Percentiles rank a stretch among this genome's conserved stretches.
phyloP scores from a whole-genome alignment of 2,329 filamentous ascomycete species.

The Arthrobotrys megalospora region DNA sequence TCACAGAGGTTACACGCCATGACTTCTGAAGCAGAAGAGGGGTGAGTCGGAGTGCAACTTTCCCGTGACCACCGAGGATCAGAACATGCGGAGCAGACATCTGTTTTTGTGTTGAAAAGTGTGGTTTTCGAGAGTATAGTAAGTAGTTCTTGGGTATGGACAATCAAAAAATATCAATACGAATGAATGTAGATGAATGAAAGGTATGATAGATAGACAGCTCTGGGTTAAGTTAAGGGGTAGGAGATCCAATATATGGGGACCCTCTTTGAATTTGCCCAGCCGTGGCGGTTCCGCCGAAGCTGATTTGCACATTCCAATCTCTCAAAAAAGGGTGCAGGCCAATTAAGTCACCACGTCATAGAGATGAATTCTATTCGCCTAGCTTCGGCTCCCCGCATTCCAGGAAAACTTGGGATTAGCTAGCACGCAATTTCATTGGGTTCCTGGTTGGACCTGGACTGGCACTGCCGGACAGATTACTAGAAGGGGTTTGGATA shows the following conservation, averaged over 20 bases:
- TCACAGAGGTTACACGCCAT: slow-evolving; percentile 84
- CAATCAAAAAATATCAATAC: neutral
- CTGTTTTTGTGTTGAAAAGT: slow-evolving; percentile 3
- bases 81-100: slow-evolving; percentile 56
- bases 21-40: slow-evolving; percentile 80
- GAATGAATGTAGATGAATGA: neutral
- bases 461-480: slow-evolving; percentile 3
- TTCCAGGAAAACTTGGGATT: slow-evolving; percentile 17
- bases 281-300: no score
- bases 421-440: slow-evolving; percentile 26
- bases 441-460: slow-evolving; percentile 1
- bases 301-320: slow-evolving; percentile 37
- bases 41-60: slow-evolving; percentile 81
- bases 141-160: neutral
- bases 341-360: slow-evolving; percentile 41
- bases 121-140: neutral
- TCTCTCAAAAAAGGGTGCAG: slow-evolving; percentile 5
- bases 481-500: slow-evolving; percentile 4
- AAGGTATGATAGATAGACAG: neutral
- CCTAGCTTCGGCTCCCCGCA: slow-evolving; percentile 61
- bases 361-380: slow-evolving; percentile 44
- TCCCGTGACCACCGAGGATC: slow-evolving; percentile 77
- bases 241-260: neutral
- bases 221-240: neutral
- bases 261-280: no score